These are phyloP conservation scores for Solanum verrucosum DNA, from an alignment of 257 asterid species.

Conservation along the genomic window DNA sequence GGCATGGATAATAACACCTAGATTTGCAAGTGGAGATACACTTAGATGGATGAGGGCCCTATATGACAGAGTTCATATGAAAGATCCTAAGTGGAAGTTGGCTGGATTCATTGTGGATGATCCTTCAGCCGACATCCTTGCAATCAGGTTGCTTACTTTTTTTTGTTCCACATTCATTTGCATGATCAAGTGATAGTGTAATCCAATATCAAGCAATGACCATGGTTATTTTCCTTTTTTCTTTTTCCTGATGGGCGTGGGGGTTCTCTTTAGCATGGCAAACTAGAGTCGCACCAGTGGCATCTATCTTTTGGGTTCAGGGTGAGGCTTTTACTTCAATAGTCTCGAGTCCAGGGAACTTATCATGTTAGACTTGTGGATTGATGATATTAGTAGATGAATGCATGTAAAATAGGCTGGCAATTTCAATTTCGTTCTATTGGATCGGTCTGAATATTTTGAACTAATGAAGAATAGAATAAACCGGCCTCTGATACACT, in stretches of 20 bases:
- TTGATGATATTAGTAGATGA: neutral
- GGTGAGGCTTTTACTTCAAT: neutral
- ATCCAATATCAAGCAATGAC: neutral
- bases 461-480: neutral
- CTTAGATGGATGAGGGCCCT: constrained; percentile 93
- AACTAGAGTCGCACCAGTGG: neutral
- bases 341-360: neutral
- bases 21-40: constrained; percentile 49
- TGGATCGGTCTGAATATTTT: neutral
- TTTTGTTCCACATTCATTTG: neutral
- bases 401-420: neutral
- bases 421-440: neutral
- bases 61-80: constrained; percentile 65
- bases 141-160: constrained; percentile 46
- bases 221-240: neutral
- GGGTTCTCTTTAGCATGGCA: neutral
- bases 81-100: constrained; percentile 92
- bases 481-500: neutral
- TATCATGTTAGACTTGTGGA: neutral
- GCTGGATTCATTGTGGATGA: constrained; percentile 94
- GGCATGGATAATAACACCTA: constrained; percentile 83
- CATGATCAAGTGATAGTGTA: neutral
- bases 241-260: neutral
- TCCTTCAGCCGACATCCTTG: constrained; percentile 56
- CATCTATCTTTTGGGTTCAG: neutral